These are phyloP conservation scores for Trichophyton mentagrophytes DNA, from an alignment of 2,329 filamentous ascomycete genomes.

Conservation along the genomic window DNA sequence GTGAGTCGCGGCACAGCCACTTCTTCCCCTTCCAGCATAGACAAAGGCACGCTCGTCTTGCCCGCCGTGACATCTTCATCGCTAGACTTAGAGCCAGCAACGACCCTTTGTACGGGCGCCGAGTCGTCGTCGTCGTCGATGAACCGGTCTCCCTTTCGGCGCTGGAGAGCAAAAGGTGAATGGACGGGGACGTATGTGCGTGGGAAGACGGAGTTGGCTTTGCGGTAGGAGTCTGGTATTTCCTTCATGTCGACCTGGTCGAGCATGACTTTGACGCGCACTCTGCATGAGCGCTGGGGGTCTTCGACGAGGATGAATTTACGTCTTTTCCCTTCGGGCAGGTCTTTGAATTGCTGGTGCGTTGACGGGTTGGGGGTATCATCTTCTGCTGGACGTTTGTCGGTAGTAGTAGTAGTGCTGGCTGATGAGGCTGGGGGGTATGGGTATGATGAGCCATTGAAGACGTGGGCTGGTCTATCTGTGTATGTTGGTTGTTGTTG, in stretches of 20 bases:
- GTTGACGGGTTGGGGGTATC: not conserved
- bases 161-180: constrained; percentile 57
- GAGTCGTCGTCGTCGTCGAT: constrained; percentile 42
- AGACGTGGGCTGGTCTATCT: constrained; percentile 56
- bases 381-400: constrained; percentile 20
- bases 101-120: not conserved
- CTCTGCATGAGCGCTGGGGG: constrained; percentile 61
- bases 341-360: constrained; percentile 53
- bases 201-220: constrained; percentile 77
- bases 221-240: constrained; percentile 89
- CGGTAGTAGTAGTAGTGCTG: constrained; percentile 15
- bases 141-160: constrained; percentile 57
- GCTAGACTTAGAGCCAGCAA: not conserved
- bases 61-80: constrained; percentile 26
- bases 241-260: constrained; percentile 88
- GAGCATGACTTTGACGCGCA: constrained; percentile 84
- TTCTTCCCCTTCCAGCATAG: constrained; percentile 55
- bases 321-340: constrained; percentile 79
- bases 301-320: constrained; percentile 97
- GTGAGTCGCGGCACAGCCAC: constrained; percentile 64
- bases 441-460: constrained; percentile 58
- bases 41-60: constrained; percentile 45
- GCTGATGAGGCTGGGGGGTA: constrained; percentile 30
- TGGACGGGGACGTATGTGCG: constrained; percentile 85
- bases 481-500: not conserved